Base-by-base conservation (phyloP, 208 protist species). In the Phytomonas serpens region DNA sequence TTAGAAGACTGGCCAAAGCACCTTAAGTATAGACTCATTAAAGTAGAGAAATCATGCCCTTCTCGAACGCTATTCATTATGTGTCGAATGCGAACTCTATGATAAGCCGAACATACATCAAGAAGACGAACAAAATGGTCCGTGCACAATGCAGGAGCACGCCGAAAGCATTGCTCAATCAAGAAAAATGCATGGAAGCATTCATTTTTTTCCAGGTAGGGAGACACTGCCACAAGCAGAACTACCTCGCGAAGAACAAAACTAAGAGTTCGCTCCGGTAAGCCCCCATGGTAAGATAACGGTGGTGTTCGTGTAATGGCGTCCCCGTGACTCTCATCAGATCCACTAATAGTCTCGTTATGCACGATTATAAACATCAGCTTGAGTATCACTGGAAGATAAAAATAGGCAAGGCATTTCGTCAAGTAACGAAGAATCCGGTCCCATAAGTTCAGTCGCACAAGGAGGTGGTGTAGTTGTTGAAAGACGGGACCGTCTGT, bases 81-180 rank as follows among this genome's bases (percentile, higher is more conserved):
- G 16, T 57, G 19, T 1, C 91, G 88, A 64, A 96, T 72, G 27
- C 91, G 88, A 67, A 96, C 91, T n/a, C 91, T 86, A 67, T 96
- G 91, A 72, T 96, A 93, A 11, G 91, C 91, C 19, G 87, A 88
- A 71, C 85, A 93, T 67, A 86, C 85, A 57, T 88, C 82, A 27
- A 96, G 74, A 64, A 96, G 71, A 27, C 62, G 38, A 30, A 86
- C 73, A 64, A 89, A 77, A 37, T 68, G 77, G 68, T 71, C 75
- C 10, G 65, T 80, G 66, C 87, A 96, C 42, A 77, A 62, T 23
- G 76, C 52, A 13, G 73, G 72, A 7, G 77, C 77, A 14, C 32
- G 72, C n/a, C 78, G 61, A 78, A 82, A 93, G 71, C 85, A 87
- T 62, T 76, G 74, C 32, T 71, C 66, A 40, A 96, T 68, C 11